A percentile compares a stretch with the other conserved stretches of the same genome.
phyloP scores from a whole-genome alignment of 2,329 filamentous ascomycete genomes.

The Stachybotrys elegans region DNA sequence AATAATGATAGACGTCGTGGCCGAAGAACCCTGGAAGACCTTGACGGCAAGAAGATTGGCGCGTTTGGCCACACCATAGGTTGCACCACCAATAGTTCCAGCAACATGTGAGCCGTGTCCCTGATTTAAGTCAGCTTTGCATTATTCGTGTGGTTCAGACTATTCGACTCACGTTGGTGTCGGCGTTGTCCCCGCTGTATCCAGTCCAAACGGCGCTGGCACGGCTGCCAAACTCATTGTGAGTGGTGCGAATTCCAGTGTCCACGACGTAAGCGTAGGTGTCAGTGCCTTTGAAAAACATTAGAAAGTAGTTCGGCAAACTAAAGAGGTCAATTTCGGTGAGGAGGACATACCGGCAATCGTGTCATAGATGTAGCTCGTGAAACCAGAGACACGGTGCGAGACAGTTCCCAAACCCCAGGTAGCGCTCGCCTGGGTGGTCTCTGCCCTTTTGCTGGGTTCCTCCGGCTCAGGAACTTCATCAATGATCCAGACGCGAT shows the following conservation, averaged over 20 bases:
- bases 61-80: slow-evolving; percentile 38
- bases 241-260: slow-evolving; percentile 52
- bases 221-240: slow-evolving; percentile 49
- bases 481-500: slow-evolving; percentile 21
- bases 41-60: slow-evolving; percentile 40
- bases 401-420: slow-evolving; percentile 29
- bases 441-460: slow-evolving; percentile 19
- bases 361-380: slow-evolving; percentile 44
- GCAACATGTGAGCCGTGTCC: slow-evolving; percentile 40
- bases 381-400: slow-evolving; percentile 17
- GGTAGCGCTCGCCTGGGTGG: slow-evolving; percentile 22
- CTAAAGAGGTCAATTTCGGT: no score
- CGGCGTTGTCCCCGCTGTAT: slow-evolving; percentile 18
- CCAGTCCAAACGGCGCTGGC: slow-evolving; percentile 29
- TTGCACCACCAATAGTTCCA: slow-evolving; percentile 28
- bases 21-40: slow-evolving; percentile 29
- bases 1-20: slow-evolving; percentile 24
- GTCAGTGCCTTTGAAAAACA: slow-evolving; percentile 21
- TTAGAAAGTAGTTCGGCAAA: not conserved
- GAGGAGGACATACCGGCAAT: slow-evolving; percentile 29
- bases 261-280: slow-evolving; percentile 59
- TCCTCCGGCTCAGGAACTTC: slow-evolving; percentile 14
- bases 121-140: not conserved
- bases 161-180: slow-evolving; percentile 16
- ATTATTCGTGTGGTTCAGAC: not conserved